Base-by-base conservation (phyloP, 768 basidiomycete species). In the Mycena pura region DNA sequence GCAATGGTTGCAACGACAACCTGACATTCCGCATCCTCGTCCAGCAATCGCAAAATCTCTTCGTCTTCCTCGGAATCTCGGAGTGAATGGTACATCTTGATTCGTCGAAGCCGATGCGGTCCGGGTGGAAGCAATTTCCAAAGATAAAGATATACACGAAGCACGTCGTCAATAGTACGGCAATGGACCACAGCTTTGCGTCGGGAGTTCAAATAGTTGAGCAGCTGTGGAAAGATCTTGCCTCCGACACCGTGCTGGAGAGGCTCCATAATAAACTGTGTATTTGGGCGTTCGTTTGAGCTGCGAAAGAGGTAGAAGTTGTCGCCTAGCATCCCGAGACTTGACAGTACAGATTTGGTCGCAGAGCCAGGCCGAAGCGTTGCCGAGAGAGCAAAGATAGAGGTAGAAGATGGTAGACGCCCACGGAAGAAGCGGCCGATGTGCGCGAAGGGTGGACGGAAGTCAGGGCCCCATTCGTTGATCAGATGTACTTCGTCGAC, bases 1-100 rank as follows among this genome's bases (percentile, higher is more conserved):
- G 56, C 56, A 19, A 57, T 36, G 6, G 56, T 57, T 25, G 44
- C 41, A 15, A 57, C 27, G 21, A 57, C 46, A 36, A 57, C 24
- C 22, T 48, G 46, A 32, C 41, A 48, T 6, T 38, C 15, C 3
- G 56, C 29, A 36, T 57, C 56, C 17, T 36, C 32, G n/a, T 48
- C 44, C 6, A 57, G 21, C 5, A 57, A 22, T 15, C 32, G 32
- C 11, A 57, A 29, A 11, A 39, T 57, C 22, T 34, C 34, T 24
- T 32, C 46, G 21, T 57, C 49, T 2, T 49, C 24, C 28, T 48
- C 22, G n/a, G 27, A 2, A 13, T 45, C 15, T 13, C 32, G 17
- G n/a, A 57, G 27, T 1, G 28, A 24, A 34, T 47, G 29, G n/a
- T 21, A 53, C 15, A 53, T 53, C 14, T 32, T 34, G 14, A 53